These are phyloP conservation scores for Ophiostoma quercus DNA, from an alignment of 2,329 filamentous ascomycete species.

Conservation along the genomic window DNA sequence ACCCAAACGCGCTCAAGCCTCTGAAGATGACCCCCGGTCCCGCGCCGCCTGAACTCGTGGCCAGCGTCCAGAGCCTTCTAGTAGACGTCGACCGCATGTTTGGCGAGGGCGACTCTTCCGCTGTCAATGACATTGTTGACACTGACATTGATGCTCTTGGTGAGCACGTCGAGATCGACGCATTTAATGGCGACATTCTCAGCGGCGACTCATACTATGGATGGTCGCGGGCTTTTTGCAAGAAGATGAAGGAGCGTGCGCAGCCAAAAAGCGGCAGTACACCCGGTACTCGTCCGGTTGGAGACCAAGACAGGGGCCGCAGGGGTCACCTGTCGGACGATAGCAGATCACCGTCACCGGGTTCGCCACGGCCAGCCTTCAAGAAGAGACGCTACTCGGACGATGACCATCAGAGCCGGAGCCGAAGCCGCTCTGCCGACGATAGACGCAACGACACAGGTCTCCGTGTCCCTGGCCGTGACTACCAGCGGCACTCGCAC, in stretches of 20 bases:
- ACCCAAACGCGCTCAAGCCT: conserved; percentile 63
- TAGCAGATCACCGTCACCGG: neutral
- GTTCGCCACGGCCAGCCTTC: neutral
- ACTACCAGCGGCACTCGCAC: neutral
- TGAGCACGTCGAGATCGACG: conserved; percentile 60
- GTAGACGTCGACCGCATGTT: conserved; percentile 66
- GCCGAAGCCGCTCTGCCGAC: neutral
- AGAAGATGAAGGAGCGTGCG: conserved; percentile 64
- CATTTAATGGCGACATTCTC: conserved; percentile 59
- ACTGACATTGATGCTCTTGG: conserved; percentile 72
- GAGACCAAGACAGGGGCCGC: neutral
- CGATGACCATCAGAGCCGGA: neutral
- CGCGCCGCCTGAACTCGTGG: conserved; percentile 59
- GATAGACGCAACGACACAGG: neutral
- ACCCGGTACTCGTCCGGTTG: neutral
- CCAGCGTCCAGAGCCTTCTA: conserved; percentile 65
- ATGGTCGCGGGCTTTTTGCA: conserved; percentile 75
- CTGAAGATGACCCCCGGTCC: conserved; percentile 64
- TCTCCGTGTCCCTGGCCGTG: neutral
- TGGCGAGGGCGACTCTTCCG: conserved; percentile 35
- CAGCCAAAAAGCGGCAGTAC: neutral
- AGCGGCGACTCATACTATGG: conserved; percentile 77
- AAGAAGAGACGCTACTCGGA: neutral
- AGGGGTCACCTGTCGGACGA: neutral
- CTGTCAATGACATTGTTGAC: conserved; percentile 38